A percentile compares a stretch with the other conserved stretches of the same genome.
These are phyloP conservation scores for Colletotrichum lentis DNA, from an alignment of 2,329 filamentous ascomycete genomes.

Conservation along the genomic window DNA sequence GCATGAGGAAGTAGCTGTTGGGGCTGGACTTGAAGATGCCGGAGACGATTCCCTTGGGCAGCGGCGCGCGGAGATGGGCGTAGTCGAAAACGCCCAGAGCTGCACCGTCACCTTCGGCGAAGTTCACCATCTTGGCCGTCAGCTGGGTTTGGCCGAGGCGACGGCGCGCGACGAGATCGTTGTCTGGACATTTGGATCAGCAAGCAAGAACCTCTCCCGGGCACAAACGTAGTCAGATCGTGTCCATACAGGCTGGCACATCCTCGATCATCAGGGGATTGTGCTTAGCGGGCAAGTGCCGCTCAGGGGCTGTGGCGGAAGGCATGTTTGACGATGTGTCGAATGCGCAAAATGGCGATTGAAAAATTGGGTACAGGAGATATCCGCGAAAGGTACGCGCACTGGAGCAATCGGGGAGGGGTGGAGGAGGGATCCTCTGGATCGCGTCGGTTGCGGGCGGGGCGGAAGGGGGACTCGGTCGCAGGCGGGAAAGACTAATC, in stretches of 20 bases:
- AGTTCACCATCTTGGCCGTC: conserved; percentile 78
- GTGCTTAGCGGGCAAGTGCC: conserved; percentile 66
- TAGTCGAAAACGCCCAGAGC: conserved; percentile 91
- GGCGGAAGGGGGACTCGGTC: conserved; percentile 2
- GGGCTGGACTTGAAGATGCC: conserved; percentile 92
- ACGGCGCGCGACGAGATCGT: conserved; percentile 80
- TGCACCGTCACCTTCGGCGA: conserved; percentile 76
- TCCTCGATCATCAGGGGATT: conserved; percentile 74
- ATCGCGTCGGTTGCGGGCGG: conserved; percentile 10
- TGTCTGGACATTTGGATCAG: conserved; percentile 57
- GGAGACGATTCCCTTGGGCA: conserved; percentile 89
- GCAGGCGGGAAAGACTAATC: conserved; percentile 17
- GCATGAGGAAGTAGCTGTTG: conserved; percentile 96
- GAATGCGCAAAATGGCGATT: conserved; percentile 24
- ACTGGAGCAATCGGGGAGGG: conserved; percentile 3
- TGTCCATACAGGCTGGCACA: conserved; percentile 66
- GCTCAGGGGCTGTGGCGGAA: conserved; percentile 49
- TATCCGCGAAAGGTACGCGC: conserved; percentile 16
- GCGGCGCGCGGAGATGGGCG: conserved; percentile 88
- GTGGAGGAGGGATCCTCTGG: neutral
- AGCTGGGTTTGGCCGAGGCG: conserved; percentile 93
- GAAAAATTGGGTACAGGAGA: conserved; percentile 14
- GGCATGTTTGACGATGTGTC: conserved; percentile 29
- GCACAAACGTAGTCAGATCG: conserved; percentile 30
- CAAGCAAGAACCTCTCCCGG: conserved; percentile 24